Conservation (phyloP, 73 alveolate species). For the Tetrahymena elliotti region DNA sequence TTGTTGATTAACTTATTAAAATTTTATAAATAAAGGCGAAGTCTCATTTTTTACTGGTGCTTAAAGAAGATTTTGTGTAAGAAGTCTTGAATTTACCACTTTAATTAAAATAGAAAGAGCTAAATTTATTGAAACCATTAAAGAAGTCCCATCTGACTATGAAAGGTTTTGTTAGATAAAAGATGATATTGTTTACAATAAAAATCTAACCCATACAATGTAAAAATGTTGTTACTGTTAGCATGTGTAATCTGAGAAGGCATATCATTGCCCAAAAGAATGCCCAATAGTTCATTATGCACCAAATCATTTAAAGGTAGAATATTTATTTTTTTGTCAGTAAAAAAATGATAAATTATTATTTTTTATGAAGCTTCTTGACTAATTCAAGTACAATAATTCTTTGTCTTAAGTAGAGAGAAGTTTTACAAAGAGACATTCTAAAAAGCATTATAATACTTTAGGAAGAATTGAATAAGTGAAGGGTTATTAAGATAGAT, state of each 20-base stretch:
- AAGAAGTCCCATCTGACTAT: background rate
- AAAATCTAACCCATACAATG: background rate
- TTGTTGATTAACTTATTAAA: background rate
- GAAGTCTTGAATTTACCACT: background rate
- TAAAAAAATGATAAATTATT: background rate
- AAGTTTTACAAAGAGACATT: background rate
- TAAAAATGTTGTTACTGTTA: background rate
- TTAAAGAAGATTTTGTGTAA: background rate
- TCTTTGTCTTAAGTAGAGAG: background rate
- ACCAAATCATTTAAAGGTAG: background rate
- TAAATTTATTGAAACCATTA: background rate
- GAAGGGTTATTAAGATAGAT: background rate
- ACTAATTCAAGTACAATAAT: background rate
- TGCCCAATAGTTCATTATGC: background rate
- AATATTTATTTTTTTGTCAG: background rate
- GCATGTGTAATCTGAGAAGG: background rate
- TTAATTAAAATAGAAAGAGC: background rate
- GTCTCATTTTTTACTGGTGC: background rate
- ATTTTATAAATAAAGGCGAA: background rate
- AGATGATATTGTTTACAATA: background rate
- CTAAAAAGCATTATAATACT: background rate
- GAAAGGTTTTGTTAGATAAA: background rate
- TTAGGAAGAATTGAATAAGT: background rate
- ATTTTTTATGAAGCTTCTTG: background rate
- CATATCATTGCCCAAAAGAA: background rate